phyloP scores from a whole-genome alignment of 169 alveolate species.

The Eimeria falciformis region DNA sequence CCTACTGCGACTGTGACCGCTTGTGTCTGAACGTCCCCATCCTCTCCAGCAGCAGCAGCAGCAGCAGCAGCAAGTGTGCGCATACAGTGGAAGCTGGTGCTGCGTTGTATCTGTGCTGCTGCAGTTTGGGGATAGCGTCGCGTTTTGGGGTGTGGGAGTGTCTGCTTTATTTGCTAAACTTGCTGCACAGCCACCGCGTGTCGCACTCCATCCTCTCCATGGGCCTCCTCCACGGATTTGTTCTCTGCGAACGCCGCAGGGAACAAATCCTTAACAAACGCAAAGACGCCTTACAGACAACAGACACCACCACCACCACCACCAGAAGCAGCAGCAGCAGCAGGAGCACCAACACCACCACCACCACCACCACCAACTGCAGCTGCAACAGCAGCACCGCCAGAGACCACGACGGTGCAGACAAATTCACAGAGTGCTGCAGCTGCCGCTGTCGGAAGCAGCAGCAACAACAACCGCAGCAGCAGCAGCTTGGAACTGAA shows the following conservation, averaged over 20 bases:
- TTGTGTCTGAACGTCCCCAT: background rate
- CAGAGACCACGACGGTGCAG: too few relatives aligned
- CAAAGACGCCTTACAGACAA: too few relatives aligned
- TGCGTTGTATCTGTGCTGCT: background rate
- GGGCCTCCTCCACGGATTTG: too few relatives aligned
- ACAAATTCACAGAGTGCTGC: too few relatives aligned
- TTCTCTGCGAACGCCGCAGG: too few relatives aligned
- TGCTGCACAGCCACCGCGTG: constrained; percentile 57
- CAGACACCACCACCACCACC: too few relatives aligned
- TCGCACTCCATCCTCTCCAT: constrained; percentile 10
- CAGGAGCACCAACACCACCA: constrained; percentile 1
- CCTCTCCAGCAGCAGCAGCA: background rate
- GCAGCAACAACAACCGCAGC: background rate
- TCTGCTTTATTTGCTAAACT: background rate
- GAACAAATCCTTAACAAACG: too few relatives aligned
- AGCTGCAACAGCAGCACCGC: background rate
- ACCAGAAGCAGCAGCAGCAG: constrained; percentile 5
- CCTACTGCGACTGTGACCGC: background rate
- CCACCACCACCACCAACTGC: too few relatives aligned
- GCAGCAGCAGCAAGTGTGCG: background rate
- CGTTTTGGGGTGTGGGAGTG: background rate
- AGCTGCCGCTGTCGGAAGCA: background rate
- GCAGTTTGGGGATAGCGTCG: background rate
- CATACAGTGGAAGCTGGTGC: background rate
- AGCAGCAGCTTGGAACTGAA: background rate